Base-by-base conservation (phyloP, 179 eudicot species). In the Gypsophila paniculata region DNA sequence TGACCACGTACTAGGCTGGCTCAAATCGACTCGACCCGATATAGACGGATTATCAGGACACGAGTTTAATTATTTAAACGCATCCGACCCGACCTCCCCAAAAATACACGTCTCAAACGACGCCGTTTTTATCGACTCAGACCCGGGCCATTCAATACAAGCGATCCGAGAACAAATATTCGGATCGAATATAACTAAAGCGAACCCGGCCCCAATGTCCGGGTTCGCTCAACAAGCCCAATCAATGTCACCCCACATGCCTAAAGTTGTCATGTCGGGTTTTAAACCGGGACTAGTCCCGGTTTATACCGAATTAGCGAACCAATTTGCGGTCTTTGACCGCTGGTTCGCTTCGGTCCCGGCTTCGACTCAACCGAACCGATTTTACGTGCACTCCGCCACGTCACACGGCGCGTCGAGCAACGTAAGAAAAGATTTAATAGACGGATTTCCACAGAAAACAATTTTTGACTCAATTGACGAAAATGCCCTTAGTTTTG, bases 261-360 rank as follows among this genome's bases (percentile, higher is more conserved):
- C 89, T 5, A 49, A 61, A 22, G 89, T 80, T 23, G 99, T 91
- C 1, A 94, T 94, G 99, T 85, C 87, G 25, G 99, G 99, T 61
- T 94, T 94, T 61, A 85, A 86, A 38, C 97, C 99, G 44, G 84
- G 74, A 10, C 2, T 82, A 0, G 14, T 94, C 0, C 99, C 99
- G 46, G 63, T 87, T 15, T 94, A 94, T 66, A 76, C 97, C 26
- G 90, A 83, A 82, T 75, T 94, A 9, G 96, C 90, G 3, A 84
- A 90, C 80, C 86, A 94, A 80, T 94, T 94, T 67, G 94, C 88
- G 0, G 91, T 94, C 15, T 73, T 91, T 71, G 97, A 94, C 82
- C 77, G 91, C 80, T 94, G 99, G 99, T 94, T 94, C 76, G 97
- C 99, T 0, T 94, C 99, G 21, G 99, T 91, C 0, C 99, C 99